Conservation (phyloP, 2,329 filamentous ascomycete species). For the Westerdykella ornata region DNA sequence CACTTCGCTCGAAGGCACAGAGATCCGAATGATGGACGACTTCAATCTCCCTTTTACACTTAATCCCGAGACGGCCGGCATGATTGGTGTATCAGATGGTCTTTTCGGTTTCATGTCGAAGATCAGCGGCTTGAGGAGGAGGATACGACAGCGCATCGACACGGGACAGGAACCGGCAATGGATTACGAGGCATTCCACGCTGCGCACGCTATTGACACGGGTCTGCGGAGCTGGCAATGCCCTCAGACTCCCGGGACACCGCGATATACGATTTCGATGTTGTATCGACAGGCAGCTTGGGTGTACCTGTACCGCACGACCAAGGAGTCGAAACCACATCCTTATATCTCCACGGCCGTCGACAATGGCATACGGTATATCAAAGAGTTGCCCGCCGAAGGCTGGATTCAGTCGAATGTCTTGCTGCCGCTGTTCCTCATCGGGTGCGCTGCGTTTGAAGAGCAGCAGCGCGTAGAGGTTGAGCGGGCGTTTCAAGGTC, state of each 20-base stretch:
- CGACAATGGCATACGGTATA: constrained; percentile 52
- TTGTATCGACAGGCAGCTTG: constrained; percentile 57
- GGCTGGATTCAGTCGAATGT: constrained; percentile 53
- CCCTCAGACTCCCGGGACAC: constrained; percentile 45
- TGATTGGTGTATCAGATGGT: constrained; percentile 76
- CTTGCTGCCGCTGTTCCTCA: constrained; percentile 55
- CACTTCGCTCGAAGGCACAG: constrained; percentile 49
- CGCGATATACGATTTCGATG: constrained; percentile 52
- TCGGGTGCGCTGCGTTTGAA: constrained; percentile 56
- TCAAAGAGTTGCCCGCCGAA: constrained; percentile 50
- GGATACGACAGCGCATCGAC: constrained; percentile 61
- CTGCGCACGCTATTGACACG: constrained; percentile 68
- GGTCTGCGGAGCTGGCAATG: constrained; percentile 70
- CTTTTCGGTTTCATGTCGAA: constrained; percentile 72
- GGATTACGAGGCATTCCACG: constrained; percentile 65
- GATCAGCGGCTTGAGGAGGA: constrained; percentile 70
- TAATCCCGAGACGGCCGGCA: constrained; percentile 50
- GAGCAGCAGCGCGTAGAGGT: constrained; percentile 51
- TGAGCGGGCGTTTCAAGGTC: constrained; percentile 46
- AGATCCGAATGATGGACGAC: constrained; percentile 48
- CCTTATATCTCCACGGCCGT: constrained; percentile 52
- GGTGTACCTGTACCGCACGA: constrained; percentile 58
- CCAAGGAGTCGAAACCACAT: constrained; percentile 50
- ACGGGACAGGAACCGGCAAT: constrained; percentile 59
- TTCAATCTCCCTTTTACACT: constrained; percentile 52